Percentiles rank a stretch among this genome's conserved stretches.
phyloP scores from a whole-genome alignment of 768 basidiomycete species.

The Podaxis sp. region DNA sequence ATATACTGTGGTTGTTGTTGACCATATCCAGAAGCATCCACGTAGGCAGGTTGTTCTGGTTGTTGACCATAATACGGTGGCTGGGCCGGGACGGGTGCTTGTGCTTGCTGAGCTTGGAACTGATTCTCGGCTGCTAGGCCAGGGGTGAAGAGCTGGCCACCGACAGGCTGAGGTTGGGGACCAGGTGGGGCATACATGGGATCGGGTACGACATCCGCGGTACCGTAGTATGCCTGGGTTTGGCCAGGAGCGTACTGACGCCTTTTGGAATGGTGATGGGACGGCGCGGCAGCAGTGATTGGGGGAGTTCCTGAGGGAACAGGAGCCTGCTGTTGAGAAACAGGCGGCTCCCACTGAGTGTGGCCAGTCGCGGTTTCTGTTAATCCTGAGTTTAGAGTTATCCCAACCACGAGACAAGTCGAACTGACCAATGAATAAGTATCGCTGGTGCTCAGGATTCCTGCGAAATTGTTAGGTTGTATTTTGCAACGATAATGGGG shows the following conservation, averaged over 20 bases:
- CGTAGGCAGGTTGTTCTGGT: conserved; percentile 45
- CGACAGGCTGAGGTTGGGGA: conserved; percentile 37
- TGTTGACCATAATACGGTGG: conserved; percentile 42
- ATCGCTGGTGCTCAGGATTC: conserved; percentile 78
- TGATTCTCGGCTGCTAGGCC: conserved; percentile 72
- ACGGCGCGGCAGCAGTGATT: conserved; percentile 47
- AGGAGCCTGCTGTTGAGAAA: conserved; percentile 30
- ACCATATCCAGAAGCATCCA: conserved; percentile 39
- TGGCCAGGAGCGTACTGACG: conserved; percentile 95
- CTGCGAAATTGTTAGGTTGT: conserved; percentile 39
- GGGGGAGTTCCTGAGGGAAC: conserved; percentile 39
- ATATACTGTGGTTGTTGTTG: conserved; percentile 42
- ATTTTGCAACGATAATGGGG: conserved; percentile 10
- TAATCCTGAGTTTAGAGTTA: conserved; percentile 20
- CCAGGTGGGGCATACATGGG: conserved; percentile 43
- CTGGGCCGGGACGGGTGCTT: conserved; percentile 33
- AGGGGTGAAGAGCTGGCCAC: conserved; percentile 81
- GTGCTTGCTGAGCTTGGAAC: conserved; percentile 62
- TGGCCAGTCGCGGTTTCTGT: conserved; percentile 82
- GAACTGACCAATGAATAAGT: conserved; percentile 83
- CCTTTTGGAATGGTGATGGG: conserved; percentile 58
- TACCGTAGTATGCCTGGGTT: conserved; percentile 83
- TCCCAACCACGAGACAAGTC: conserved; percentile 13
- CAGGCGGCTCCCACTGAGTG: conserved; percentile 88
- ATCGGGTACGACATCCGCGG: conserved; percentile 42